phyloP scores from a whole-genome alignment of 2,329 filamentous ascomycete species.

The Penicillium sp. region DNA sequence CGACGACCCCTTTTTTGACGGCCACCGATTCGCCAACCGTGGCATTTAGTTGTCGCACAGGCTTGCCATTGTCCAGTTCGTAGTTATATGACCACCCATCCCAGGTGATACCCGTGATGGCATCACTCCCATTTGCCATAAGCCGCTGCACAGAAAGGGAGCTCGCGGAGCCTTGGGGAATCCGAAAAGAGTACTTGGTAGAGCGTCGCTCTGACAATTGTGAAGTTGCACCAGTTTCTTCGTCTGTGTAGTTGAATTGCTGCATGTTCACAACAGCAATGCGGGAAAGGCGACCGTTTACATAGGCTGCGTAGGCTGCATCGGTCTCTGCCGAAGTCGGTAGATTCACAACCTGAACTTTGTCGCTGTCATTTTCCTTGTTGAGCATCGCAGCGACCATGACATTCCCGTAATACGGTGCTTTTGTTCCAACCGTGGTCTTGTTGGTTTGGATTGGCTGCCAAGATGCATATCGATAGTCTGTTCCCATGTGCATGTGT shows the following conservation, averaged over 20 bases:
- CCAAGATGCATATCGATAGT: constrained; percentile 64
- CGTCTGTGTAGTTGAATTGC: constrained; percentile 61
- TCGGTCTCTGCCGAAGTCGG: constrained; percentile 45
- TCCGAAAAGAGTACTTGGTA: constrained; percentile 27
- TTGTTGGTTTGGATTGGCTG: constrained; percentile 58
- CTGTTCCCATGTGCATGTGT: constrained; percentile 66
- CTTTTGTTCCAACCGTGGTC: constrained; percentile 58
- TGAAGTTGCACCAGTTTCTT: constrained; percentile 36
- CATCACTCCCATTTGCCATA: constrained; percentile 64
- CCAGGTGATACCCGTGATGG: constrained; percentile 62
- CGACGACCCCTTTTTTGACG: constrained; percentile 35
- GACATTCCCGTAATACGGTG: constrained; percentile 66
- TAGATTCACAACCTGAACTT: constrained; percentile 53
- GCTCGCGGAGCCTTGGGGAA: constrained; percentile 22
- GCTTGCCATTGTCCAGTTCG: constrained; percentile 57
- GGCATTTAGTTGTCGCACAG: constrained; percentile 58
- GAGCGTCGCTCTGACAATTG: constrained; percentile 16
- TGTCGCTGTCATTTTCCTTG: constrained; percentile 35
- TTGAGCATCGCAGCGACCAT: constrained; percentile 58
- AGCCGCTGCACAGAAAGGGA: constrained; percentile 51
- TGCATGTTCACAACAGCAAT: constrained; percentile 61
- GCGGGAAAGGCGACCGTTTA: constrained; percentile 46
- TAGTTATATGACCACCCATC: constrained; percentile 65
- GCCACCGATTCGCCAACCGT: constrained; percentile 52
- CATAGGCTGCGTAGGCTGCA: constrained; percentile 61